phyloP scores from a whole-genome alignment of 768 basidiomycete genomes.

The Chiua virens region DNA sequence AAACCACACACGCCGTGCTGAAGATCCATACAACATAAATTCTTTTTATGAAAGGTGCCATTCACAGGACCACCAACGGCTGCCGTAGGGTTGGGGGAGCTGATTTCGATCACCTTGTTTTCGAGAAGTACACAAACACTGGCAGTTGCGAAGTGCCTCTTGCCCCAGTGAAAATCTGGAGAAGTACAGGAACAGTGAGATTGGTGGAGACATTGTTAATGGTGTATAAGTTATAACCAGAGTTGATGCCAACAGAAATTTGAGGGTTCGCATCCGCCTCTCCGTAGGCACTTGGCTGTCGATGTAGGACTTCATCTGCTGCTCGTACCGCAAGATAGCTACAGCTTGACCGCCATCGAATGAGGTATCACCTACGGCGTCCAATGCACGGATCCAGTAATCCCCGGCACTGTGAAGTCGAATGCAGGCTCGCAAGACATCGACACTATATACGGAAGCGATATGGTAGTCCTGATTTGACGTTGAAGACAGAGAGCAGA shows the following conservation, averaged over 20 bases:
- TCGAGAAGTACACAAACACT: slow-evolving; percentile 43
- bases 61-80: slow-evolving; percentile 26
- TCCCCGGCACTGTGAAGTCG: slow-evolving; percentile 45
- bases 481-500: slow-evolving; percentile 43
- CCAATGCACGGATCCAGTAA: slow-evolving; percentile 54
- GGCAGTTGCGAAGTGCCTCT: slow-evolving; percentile 38
- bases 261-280: slow-evolving; percentile 39
- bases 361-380: slow-evolving; percentile 27
- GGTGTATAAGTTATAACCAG: slow-evolving; percentile 4
- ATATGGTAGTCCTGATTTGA: slow-evolving; percentile 42
- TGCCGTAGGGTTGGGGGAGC: slow-evolving; percentile 35
- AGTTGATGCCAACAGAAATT: slow-evolving; percentile 2
- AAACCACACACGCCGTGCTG: slow-evolving; percentile 33
- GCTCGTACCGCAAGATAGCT: slow-evolving; percentile 52
- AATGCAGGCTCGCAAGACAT: slow-evolving; percentile 45
- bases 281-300: slow-evolving; percentile 24
- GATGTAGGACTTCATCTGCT: slow-evolving; percentile 36
- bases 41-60: background rate
- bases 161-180: too few relatives aligned
- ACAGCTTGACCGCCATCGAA: slow-evolving; percentile 41
- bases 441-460: slow-evolving; percentile 50
- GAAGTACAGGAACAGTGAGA: too few relatives aligned
- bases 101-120: slow-evolving; percentile 44
- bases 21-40: background rate
- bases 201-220: too few relatives aligned